These are phyloP conservation scores for rapeseed (Brassica napus) DNA, from an alignment of 345 rosid genomes.

Conservation along the genomic window DNA sequence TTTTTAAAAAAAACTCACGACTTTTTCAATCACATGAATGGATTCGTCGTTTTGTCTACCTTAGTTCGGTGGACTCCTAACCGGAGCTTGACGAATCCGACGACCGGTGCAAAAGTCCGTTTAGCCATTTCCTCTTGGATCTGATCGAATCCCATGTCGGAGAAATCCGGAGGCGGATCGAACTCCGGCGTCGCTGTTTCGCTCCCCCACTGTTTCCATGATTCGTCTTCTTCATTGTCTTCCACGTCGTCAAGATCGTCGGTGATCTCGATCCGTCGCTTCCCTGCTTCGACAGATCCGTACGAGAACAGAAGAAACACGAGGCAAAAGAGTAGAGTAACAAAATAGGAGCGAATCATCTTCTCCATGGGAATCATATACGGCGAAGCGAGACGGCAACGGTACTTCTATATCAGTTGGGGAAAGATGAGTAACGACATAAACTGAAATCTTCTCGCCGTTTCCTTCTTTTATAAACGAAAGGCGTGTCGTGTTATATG, in stretches of 20 bases:
- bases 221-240: slow-evolving; percentile 41
- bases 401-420: slow-evolving; percentile 2
- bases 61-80: slow-evolving; percentile 57
- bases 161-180: no score
- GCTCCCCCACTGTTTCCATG: slow-evolving; percentile 2
- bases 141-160: slow-evolving; percentile 37
- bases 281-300: slow-evolving; percentile 48
- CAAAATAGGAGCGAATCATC: not conserved
- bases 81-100: slow-evolving; percentile 88
- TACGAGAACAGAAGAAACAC: slow-evolving; percentile 27
- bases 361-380: not conserved
- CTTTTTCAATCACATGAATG: not conserved
- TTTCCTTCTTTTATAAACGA: not conserved
- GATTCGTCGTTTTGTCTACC: slow-evolving; percentile 38
- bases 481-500: not conserved
- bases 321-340: slow-evolving; percentile 23
- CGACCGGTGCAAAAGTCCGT: slow-evolving; percentile 58
- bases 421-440: not conserved
- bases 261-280: slow-evolving; percentile 6
- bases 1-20: not conserved
- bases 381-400: not conserved
- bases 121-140: slow-evolving; percentile 66
- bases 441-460: slow-evolving; percentile 5
- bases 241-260: slow-evolving; percentile 83
- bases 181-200: no score